Base-by-base conservation (phyloP, 192 early-diverging fungal genomes). In the Helicostylum pulchrum region DNA sequence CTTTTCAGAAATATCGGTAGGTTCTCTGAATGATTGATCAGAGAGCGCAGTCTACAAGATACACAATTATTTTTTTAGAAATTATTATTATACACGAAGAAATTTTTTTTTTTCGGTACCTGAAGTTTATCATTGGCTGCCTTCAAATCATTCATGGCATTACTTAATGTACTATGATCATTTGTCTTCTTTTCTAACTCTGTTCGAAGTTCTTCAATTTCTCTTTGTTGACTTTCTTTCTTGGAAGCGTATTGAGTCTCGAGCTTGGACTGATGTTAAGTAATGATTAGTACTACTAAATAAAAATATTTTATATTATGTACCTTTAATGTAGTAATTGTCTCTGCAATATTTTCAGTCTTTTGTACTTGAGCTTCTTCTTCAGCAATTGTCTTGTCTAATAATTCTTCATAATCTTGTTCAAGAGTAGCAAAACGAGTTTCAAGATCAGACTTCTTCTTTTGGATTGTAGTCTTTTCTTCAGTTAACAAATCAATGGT, bases 201-300 rank as follows among this genome's bases (percentile, higher is more conserved):
- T 19, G 68, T 60, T 75, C 85, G 84, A 21, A 92, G 83, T 52
- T 85, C 84, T 60, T 83, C 81, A 59, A 97, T 81, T 70, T 94
- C 91, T 44, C 80, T 83, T 72, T 92, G 83, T 49, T 87, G 86
- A 30, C 82, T 70, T 56, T 92, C 90, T 11, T 79, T 76, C 77
- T 94, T 97, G 74, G 83, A 78, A 60, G 71, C 80, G 69, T 92
- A 96, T 73, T 94, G 91, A 8, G 75, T 76, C 71, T 98, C 96
- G 5, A 98, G 79, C 78, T 91, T 91, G 62, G 75, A 65, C 76
- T 89, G 91, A 9, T 39, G 5, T 39, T 39, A 6, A 39, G 26
- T 26, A 26, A 26, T 26, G 26, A 26, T 26, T 26, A 26, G 26
- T 9, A 4, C 23, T 9, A 4, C 23, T 43, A 30, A 57, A 19